phyloP scores from a whole-genome alignment of 176 grass and related monocot species.

The Hyparrhenia diplandra region DNA sequence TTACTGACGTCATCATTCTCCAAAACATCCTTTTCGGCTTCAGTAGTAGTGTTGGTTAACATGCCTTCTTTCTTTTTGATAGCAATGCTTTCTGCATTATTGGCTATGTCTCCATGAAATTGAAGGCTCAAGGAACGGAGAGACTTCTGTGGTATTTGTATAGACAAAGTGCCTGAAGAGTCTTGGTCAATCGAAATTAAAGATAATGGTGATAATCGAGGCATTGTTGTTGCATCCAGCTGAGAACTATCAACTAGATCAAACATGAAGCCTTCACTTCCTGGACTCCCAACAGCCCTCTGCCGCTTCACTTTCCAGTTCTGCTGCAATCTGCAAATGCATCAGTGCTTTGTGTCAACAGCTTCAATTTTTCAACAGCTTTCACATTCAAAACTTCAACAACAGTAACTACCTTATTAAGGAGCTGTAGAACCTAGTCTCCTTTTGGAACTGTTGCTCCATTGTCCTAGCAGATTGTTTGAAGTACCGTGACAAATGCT shows the following conservation, averaged over 20 bases:
- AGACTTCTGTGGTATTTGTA: conserved; percentile 64
- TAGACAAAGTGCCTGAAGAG: conserved; percentile 59
- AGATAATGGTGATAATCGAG: conserved; percentile 41
- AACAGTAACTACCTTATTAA: conserved; percentile 72
- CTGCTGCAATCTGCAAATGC: conserved; percentile 72
- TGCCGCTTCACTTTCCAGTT: conserved; percentile 97
- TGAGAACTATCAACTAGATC: conserved; percentile 70
- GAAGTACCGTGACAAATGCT: conserved; percentile 86
- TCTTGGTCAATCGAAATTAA: conserved; percentile 65
- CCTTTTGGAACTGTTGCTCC: conserved; percentile 77
- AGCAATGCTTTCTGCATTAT: conserved; percentile 6
- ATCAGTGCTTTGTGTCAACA: neutral
- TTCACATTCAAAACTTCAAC: conserved; percentile 6
- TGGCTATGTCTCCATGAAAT: conserved; percentile 51
- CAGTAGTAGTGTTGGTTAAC: conserved; percentile 23
- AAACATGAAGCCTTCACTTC: conserved; percentile 74
- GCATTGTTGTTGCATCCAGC: conserved; percentile 34
- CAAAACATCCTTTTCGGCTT: conserved; percentile 34
- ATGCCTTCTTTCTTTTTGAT: conserved; percentile 44
- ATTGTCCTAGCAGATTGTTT: conserved; percentile 82
- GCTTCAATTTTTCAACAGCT: neutral
- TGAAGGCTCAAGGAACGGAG: conserved; percentile 59
- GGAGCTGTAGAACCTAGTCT: conserved; percentile 77
- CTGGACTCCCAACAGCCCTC: conserved; percentile 37
- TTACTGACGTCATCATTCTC: conserved; percentile 54